These are phyloP conservation scores for Castanopsis chinensis DNA, from an alignment of 306 rosid genomes.

Conservation along the genomic window DNA sequence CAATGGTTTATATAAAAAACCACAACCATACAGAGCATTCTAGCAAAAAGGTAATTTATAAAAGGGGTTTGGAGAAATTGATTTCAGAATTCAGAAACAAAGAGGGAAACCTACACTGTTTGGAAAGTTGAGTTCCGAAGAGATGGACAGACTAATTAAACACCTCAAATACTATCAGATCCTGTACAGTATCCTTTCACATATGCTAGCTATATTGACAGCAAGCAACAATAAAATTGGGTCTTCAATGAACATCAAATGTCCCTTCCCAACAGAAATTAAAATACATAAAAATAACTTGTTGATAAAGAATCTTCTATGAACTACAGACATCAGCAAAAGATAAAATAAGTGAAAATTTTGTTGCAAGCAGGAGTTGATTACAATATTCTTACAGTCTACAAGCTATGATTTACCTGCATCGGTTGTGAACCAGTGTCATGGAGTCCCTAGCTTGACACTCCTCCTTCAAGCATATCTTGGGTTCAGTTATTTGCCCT, in stretches of 20 bases:
- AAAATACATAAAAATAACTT: background rate
- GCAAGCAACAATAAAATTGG: background rate
- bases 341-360: background rate
- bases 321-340: background rate
- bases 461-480: constrained; percentile 75
- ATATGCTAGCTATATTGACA: background rate
- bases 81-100: background rate
- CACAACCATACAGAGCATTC: background rate
- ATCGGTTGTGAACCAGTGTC: constrained; percentile 89
- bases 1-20: background rate
- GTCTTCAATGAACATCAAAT: no score
- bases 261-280: background rate
- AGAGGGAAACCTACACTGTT: background rate
- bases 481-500: constrained; percentile 85
- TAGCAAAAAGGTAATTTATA: background rate
- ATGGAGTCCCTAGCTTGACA: constrained; percentile 90
- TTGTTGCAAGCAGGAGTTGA: background rate
- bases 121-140: background rate
- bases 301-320: background rate
- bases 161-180: background rate
- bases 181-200: background rate
- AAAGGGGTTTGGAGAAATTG: background rate
- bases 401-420: constrained; percentile 53
- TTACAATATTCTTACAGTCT: no score
- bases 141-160: background rate